Evolutionary conservation across 768 basidiomycete species (phyloP), one percentile per base, ranked within the genome.

Genomic region (Suillus sp.): DNA sequence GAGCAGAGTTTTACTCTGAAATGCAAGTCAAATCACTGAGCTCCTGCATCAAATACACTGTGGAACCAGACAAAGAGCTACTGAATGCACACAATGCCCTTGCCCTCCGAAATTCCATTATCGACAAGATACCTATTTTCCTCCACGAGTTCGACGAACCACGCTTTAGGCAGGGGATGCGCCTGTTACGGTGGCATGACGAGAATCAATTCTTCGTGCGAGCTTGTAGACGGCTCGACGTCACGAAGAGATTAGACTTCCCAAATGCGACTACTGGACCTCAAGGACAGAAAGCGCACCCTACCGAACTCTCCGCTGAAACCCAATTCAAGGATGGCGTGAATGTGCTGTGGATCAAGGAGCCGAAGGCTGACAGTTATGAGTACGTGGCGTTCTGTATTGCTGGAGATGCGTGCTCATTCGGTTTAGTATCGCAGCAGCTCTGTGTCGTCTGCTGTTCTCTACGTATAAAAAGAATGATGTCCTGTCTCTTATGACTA

Each of bases 51-150:
- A 83, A 82, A 65, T 92, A 94, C 69, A 86, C 89, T 35, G 89
- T 92, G 25, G 34, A 57, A 10, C 56, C 69, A 80, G 84, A 56
- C 78, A 83, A 1, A 74, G 81, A 8, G 71, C 69, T 10, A 85
- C n/a, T 74, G 70, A 40, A 72, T 77, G 20, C 55, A 20, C 34
- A 2, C 1, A 80, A 77, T 73, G 45, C 85, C 3, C 65, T 66
- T 1, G 82, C 86, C 9, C 84, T 81, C n/a, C 84, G 85, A 10
- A 66, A 77, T 2, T 77, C 90, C 40, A 85, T 93, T 14, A 74
- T 95, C 30, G 88, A 95, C 71, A 80, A 94, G 30, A 79, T 95
- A 30, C 90, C 92, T 1, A 79, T 98, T 35, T 96, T 96, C 79
- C 79, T 96, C 7, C 88, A 95, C 55, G 95, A 96, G 69, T 90